phyloP scores from a whole-genome alignment of 768 basidiomycete genomes.

The Trametes punicea region DNA sequence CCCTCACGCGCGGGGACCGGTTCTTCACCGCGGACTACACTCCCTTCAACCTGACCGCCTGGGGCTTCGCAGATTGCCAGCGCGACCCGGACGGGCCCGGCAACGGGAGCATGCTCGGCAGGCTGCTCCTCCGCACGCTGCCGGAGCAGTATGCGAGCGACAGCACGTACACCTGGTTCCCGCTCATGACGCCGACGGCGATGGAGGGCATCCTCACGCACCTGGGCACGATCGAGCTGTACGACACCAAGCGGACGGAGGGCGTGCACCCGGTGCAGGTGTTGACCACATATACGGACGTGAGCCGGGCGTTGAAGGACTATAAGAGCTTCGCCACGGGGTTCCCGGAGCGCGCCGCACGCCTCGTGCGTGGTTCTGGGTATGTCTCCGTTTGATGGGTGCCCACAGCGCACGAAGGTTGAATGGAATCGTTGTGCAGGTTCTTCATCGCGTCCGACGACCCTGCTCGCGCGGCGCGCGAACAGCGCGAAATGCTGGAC shows the following conservation, averaged over 20 bases:
- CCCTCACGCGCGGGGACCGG: conserved; percentile 81
- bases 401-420: background rate
- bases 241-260: conserved; percentile 52
- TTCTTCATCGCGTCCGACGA: conserved; percentile 62
- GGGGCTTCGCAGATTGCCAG: conserved; percentile 84
- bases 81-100: conserved; percentile 68
- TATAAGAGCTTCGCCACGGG: conserved; percentile 42
- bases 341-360: conserved; percentile 47
- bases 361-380: conserved; percentile 61
- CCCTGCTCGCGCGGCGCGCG: conserved; percentile 36
- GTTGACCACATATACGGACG: conserved; percentile 47
- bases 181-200: conserved; percentile 73
- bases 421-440: too few relatives aligned
- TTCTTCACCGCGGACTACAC: conserved; percentile 82
- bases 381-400: conserved; percentile 22
- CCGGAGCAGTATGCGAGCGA: conserved; percentile 66
- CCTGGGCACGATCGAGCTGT: conserved; percentile 50
- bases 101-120: conserved; percentile 73
- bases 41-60: conserved; percentile 73
- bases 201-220: conserved; percentile 62
- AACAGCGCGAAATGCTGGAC: conserved; percentile 44
- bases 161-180: conserved; percentile 83
- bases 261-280: conserved; percentile 25
- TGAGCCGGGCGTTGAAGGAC: conserved; percentile 51
- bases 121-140: conserved; percentile 69